Evolutionary conservation across 768 basidiomycete genomes (phyloP), one percentile per base, ranked within the genome.

Genomic region (Pleurotus sapidus): DNA sequence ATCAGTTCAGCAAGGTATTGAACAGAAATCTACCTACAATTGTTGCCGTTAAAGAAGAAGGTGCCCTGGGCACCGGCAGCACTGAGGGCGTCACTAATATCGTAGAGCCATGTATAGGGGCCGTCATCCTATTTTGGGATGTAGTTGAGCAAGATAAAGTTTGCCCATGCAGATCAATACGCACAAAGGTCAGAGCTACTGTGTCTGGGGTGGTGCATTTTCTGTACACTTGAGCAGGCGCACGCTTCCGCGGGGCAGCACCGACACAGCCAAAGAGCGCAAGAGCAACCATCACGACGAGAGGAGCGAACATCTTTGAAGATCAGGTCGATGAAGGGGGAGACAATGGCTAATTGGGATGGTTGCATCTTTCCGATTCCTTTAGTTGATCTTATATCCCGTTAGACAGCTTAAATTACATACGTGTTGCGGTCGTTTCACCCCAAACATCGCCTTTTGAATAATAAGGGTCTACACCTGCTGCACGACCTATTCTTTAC

Each of bases 11-110:
- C 49, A 18, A 7, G 39, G 18, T 34, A n/a, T 20, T 9, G 20
- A 23, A 14, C 11, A 25, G 12, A 4, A 14, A 17, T n/a, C 24
- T 51, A 34, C 68, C 37, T 57, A 75, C 73, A 76, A 62, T 76
- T 76, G 53, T 76, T 67, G 3, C 74, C 73, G 58, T 75, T 74
- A 60, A 75, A 67, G 66, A 77, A 78, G 64, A 78, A 78, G 2
- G 77, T 77, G 3, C 70, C 77, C 59, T 75, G 76, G 17, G 67
- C 74, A 20, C 71, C 72, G 24, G 68, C 69, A 2, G 62, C 65
- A 15, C 68, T 67, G 43, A 76, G 63, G 17, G 64, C 62, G 38
- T 74, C 64, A 43, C 70, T 68, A 20, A 74, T 66, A 40, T 72
- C 70, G 39, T 59, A 67, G 65, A 65, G 46, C 54, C 70, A 70